A percentile compares a stretch with the other conserved stretches of the same genome.
phyloP scores from a whole-genome alignment of 169 alveolate genomes.

The Cryptosporidium sp. region DNA sequence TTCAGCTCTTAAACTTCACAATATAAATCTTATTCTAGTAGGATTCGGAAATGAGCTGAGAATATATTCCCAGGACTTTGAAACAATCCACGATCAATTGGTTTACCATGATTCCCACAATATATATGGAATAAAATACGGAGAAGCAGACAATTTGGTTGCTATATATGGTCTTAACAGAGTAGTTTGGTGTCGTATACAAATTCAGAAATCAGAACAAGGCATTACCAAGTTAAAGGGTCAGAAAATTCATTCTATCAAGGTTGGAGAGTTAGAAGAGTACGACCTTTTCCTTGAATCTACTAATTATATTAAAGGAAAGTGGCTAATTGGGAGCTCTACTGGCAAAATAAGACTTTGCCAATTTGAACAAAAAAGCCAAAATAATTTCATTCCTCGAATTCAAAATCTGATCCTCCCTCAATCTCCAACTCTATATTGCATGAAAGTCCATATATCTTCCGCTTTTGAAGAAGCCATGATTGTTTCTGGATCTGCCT shows the following conservation, averaged over 20 bases:
- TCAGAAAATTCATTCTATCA: background rate
- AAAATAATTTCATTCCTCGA: background rate
- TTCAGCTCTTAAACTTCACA: background rate
- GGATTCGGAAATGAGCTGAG: conserved; percentile 72
- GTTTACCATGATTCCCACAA: conserved; percentile 56
- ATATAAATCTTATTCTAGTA: background rate
- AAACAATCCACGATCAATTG: background rate
- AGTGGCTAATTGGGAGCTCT: conserved; percentile 55
- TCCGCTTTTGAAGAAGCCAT: background rate
- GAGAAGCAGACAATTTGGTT: background rate
- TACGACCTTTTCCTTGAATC: conserved; percentile 55
- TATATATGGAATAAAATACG: conserved; percentile 39
- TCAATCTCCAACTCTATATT: conserved; percentile 38
- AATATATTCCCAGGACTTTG: conserved; percentile 23
- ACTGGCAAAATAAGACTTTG: conserved; percentile 37
- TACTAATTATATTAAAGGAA: conserved; percentile 10
- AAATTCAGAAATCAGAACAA: background rate
- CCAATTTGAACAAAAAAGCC: background rate
- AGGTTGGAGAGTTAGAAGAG: background rate
- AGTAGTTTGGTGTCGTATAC: conserved; percentile 27
- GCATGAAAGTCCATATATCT: conserved; percentile 4
- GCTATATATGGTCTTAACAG: conserved; percentile 23
- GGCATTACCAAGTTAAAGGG: background rate
- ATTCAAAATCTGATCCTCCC: background rate
- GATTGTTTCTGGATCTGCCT: conserved; percentile 64